Conservation (phyloP, 371 early-diverging fungal species). For the Lichtheimia hyalospora region DNA sequence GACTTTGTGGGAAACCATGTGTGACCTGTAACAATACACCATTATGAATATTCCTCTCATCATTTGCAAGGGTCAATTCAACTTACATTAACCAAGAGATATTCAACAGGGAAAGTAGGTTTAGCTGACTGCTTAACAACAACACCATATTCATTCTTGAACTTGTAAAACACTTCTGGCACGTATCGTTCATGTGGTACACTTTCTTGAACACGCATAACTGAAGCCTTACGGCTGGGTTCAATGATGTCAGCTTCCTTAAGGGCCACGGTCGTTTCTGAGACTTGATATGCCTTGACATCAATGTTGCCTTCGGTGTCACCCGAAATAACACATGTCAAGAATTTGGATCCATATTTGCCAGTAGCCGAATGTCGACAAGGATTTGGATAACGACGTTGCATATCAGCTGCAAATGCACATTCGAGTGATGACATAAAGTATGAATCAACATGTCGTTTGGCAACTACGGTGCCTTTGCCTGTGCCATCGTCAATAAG, state of each 20-base stretch:
- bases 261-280: slow-evolving; percentile 90
- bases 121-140: slow-evolving; percentile 84
- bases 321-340: slow-evolving; percentile 91
- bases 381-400: slow-evolving; percentile 74
- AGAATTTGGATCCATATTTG: slow-evolving; percentile 89
- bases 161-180: slow-evolving; percentile 95
- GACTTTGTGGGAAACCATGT: slow-evolving; percentile 88
- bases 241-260: slow-evolving; percentile 91
- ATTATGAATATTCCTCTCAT: background rate
- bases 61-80: background rate
- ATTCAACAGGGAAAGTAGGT: slow-evolving; percentile 96
- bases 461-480: slow-evolving; percentile 81
- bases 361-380: slow-evolving; percentile 75
- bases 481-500: slow-evolving; percentile 86
- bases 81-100: slow-evolving; percentile 90
- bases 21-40: slow-evolving; percentile 63
- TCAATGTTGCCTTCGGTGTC: slow-evolving; percentile 84
- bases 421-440: slow-evolving; percentile 95
- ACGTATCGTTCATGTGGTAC: slow-evolving; percentile 80
- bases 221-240: slow-evolving; percentile 84
- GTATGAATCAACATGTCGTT: slow-evolving; percentile 90
- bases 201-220: slow-evolving; percentile 86
- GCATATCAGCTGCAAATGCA: slow-evolving; percentile 89
- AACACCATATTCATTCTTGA: slow-evolving; percentile 91
- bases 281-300: slow-evolving; percentile 90